phyloP scores from a whole-genome alignment of 805 yeast genomes.

The Schizosaccharomyces pombe region DNA sequence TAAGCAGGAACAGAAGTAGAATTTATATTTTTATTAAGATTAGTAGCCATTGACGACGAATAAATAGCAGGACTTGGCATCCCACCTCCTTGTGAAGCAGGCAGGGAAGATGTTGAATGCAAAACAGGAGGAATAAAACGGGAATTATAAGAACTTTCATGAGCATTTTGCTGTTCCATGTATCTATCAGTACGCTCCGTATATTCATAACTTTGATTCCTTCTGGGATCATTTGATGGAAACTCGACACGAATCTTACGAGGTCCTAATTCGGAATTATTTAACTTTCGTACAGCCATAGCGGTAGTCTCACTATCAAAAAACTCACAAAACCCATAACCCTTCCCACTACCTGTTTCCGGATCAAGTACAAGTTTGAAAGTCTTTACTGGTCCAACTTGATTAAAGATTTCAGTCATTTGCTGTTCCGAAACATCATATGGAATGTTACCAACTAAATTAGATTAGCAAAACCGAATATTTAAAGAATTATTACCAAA shows the following conservation, averaged over 20 bases:
- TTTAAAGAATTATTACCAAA: background rate
- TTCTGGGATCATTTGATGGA: slow-evolving; percentile 27
- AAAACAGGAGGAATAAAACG: background rate
- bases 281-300: slow-evolving; percentile 71
- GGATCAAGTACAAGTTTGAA: slow-evolving; percentile 64
- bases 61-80: background rate
- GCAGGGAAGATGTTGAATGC: too few species aligned
- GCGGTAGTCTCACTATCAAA: slow-evolving; percentile 62
- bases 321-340: slow-evolving; percentile 71
- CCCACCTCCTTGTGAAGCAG: too few species aligned
- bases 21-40: background rate
- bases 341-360: slow-evolving; percentile 73
- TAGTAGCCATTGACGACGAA: background rate
- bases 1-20: background rate
- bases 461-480: background rate
- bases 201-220: slow-evolving; percentile 6
- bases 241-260: slow-evolving; percentile 54
- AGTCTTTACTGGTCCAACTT: slow-evolving; percentile 70
- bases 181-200: background rate
- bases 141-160: background rate
- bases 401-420: slow-evolving; percentile 49
- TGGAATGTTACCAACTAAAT: slow-evolving; percentile 55
- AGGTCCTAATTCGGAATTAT: slow-evolving; percentile 49
- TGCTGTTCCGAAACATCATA: slow-evolving; percentile 88
- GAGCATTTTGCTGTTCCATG: background rate